Evolutionary conservation across 257 asterid species (phyloP).

Genomic region (Solanum chmielewskii): DNA sequence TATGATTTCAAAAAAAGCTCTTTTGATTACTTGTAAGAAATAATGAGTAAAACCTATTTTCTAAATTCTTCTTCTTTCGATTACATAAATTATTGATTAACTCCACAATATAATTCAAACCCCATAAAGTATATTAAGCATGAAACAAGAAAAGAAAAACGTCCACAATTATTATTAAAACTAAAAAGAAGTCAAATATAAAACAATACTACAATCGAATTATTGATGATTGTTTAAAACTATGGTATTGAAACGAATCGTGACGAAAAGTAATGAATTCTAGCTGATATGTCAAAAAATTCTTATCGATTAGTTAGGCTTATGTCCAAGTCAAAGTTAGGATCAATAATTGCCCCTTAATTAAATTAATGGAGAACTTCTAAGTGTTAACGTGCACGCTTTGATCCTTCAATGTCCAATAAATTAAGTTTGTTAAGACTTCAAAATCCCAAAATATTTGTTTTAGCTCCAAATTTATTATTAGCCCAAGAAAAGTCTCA

Average conservation of each 20-base stretch:
- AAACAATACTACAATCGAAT: no score
- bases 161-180: no score
- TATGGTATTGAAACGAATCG: no score
- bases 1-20: neutral
- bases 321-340: neutral
- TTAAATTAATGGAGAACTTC: neutral
- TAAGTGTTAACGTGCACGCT: neutral
- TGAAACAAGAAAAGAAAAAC: neutral
- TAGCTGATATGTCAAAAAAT: neutral
- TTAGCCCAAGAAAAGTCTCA: neutral
- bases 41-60: neutral
- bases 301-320: neutral
- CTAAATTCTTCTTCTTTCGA: neutral
- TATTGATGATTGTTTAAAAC: no score
- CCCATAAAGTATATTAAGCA: neutral
- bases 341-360: neutral
- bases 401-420: neutral
- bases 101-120: neutral
- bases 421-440: neutral
- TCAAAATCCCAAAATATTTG: neutral
- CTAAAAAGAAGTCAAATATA: no score
- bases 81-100: neutral
- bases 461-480: neutral
- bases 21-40: neutral
- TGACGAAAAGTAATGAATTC: neutral